Conservation (phyloP, 2,329 filamentous ascomycete species). For the Ophiosphaerella herpotricha region DNA sequence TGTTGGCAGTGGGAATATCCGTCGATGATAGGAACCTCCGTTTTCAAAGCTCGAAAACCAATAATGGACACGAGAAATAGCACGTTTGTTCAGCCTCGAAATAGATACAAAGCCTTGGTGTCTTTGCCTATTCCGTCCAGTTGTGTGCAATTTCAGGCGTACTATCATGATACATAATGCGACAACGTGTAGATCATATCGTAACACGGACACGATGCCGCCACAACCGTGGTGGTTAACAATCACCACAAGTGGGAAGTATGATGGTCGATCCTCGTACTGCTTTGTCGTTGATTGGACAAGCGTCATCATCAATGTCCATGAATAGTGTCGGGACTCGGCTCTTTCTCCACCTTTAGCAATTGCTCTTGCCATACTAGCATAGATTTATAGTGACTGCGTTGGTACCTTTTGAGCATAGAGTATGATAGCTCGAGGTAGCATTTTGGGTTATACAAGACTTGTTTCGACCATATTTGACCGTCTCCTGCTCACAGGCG, state of each 20-base stretch:
- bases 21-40: no score
- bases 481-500: constrained; percentile 29
- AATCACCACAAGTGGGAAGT: constrained; percentile 2
- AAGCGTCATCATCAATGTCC: constrained; percentile 1
- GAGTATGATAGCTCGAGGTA: no score
- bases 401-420: no score
- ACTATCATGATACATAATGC: neutral
- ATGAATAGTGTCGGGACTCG: neutral
- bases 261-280: constrained; percentile 7
- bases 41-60: neutral
- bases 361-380: neutral
- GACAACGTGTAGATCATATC: constrained; percentile 1
- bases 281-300: neutral
- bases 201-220: constrained; percentile 1
- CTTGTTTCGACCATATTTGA: neutral
- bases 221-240: constrained; percentile 9
- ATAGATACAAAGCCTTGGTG: neutral
- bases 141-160: neutral
- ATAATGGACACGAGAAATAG: constrained; percentile 3
- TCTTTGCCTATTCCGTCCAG: neutral
- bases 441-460: constrained; percentile 3
- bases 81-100: neutral
- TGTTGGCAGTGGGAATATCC: no score
- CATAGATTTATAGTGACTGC: neutral
- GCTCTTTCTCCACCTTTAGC: neutral